Evolutionary conservation across 441 rosid species (phyloP).

Genomic region (Mallotus japonicus): DNA sequence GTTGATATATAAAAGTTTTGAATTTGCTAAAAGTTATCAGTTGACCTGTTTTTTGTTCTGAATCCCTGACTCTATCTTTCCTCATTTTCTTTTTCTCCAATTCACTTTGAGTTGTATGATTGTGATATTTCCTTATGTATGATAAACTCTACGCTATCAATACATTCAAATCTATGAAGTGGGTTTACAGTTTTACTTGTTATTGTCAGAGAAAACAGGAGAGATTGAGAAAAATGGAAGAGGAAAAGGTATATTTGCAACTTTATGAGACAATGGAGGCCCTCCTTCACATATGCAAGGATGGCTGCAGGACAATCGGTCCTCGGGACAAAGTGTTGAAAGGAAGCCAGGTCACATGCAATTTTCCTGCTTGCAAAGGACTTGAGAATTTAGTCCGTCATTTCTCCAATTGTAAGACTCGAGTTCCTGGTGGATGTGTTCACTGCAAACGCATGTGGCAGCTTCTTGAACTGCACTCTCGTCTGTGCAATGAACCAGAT

Average conservation of each 20-base stretch:
- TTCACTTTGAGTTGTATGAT: not conserved
- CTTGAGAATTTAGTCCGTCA: conserved; percentile 70
- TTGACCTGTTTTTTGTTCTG: not conserved
- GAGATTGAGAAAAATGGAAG: conserved; percentile 51
- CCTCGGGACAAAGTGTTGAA: conserved; percentile 62
- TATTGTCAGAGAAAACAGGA: conserved; percentile 52
- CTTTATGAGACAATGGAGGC: conserved; percentile 84
- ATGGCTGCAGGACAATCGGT: conserved; percentile 87
- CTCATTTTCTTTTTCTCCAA: not conserved
- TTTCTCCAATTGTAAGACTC: conserved; percentile 70
- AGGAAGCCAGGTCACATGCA: conserved; percentile 51
- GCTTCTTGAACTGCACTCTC: conserved; percentile 85
- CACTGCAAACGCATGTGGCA: conserved; percentile 91
- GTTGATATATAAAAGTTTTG: not conserved
- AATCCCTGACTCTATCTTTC: not conserved
- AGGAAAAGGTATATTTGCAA: conserved; percentile 63
- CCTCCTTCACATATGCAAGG: conserved; percentile 79
- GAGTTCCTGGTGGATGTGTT: conserved; percentile 65
- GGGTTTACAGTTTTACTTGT: conserved; percentile 15
- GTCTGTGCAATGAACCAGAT: conserved; percentile 68
- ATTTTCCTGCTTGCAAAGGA: conserved; percentile 76
- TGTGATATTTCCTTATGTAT: not conserved
- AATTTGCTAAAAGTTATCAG: not conserved
- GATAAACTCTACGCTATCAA: not conserved
- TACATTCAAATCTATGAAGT: not conserved